Evolutionary conservation across 2,329 filamentous ascomycete species (phyloP).

Genomic region (Exophiala mesophila): DNA sequence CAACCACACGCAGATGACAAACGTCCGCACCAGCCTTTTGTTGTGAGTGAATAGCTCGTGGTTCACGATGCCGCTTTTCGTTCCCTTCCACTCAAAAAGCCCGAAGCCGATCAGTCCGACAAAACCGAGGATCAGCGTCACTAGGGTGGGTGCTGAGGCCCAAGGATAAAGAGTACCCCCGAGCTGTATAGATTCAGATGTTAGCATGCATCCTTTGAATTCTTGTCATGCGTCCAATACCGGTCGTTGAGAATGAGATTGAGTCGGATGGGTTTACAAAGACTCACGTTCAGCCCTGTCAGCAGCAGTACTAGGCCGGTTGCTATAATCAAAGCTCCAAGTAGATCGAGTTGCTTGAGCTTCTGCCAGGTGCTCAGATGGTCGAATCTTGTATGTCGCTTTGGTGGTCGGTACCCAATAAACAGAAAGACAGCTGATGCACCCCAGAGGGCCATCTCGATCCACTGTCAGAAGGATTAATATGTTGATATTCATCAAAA

Average conservation of each 20-base stretch:
- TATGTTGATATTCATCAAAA: neutral
- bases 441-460: conserved; percentile 8
- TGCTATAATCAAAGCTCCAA: neutral
- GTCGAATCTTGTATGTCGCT: neutral
- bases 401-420: neutral
- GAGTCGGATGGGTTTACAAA: too few relatives aligned
- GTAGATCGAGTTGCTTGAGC: neutral
- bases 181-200: too few relatives aligned
- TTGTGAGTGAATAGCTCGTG: neutral
- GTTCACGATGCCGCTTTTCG: neutral
- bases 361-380: neutral
- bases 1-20: neutral
- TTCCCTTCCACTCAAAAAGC: neutral
- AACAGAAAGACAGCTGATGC: neutral
- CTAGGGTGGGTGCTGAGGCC: too few relatives aligned
- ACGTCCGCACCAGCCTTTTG: neutral
- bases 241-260: too few relatives aligned
- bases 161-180: too few relatives aligned
- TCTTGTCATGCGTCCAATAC: too few relatives aligned
- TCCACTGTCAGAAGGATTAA: conserved; percentile 4
- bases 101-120: neutral
- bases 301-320: neutral
- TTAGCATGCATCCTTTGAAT: too few relatives aligned
- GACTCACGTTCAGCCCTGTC: neutral
- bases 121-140: too few relatives aligned